Percentiles rank a stretch among this genome's conserved stretches.
Conservation (phyloP, 2,329 filamentous ascomycete species). For the Chaetomium globosum region DNA sequence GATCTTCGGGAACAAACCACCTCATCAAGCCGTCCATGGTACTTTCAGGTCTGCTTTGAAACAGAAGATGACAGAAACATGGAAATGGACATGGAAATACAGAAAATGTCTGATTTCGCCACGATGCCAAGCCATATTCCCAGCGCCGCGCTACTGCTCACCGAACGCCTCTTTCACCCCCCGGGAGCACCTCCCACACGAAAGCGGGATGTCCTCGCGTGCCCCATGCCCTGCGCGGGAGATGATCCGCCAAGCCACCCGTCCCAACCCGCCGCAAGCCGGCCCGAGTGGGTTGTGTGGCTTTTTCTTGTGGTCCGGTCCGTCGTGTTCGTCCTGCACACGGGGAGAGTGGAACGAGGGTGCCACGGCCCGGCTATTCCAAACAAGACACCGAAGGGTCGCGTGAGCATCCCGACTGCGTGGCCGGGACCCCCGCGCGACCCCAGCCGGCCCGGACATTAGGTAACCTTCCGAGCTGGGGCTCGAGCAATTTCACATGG, state of each 20-base stretch:
- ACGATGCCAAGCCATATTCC: constrained; percentile 1
- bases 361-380: constrained; percentile 6
- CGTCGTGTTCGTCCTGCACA: not conserved
- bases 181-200: constrained; percentile 1
- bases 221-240: constrained; percentile 11
- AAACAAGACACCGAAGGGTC: constrained; percentile 16
- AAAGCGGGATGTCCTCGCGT: constrained; percentile 26
- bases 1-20: not conserved
- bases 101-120: not conserved
- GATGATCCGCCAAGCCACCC: constrained; percentile 15
- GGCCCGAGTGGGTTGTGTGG: not conserved
- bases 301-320: not conserved
- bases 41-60: too few relatives aligned
- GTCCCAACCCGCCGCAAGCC: not conserved
- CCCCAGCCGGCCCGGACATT: constrained; percentile 7
- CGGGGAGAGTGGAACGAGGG: constrained; percentile 5
- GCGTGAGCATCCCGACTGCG: not conserved
- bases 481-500: not conserved
- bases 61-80: not conserved
- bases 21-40: too few relatives aligned
- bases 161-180: constrained; percentile 3
- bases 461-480: constrained; percentile 5
- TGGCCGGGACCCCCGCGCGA: constrained; percentile 7
- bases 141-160: not conserved
- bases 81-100: not conserved